Percentiles rank a stretch among this genome's conserved stretches.
Conservation (phyloP, 1,284 basidiomycete genomes). For the Sparassis latifolia region DNA sequence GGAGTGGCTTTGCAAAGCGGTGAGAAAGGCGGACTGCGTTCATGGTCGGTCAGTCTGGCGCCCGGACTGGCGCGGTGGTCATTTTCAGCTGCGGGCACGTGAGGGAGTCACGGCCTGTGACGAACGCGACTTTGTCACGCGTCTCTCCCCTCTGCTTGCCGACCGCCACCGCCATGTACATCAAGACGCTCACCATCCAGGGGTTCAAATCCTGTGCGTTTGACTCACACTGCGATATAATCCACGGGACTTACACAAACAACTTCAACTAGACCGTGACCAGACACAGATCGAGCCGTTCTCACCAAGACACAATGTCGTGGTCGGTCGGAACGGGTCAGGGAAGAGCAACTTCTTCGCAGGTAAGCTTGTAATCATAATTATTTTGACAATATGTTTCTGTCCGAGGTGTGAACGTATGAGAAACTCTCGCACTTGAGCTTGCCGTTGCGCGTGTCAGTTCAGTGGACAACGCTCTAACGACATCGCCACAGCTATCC, state of each 20-base stretch:
- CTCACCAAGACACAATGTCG: conserved; percentile 85
- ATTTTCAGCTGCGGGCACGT: too few species aligned
- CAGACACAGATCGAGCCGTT: conserved; percentile 81
- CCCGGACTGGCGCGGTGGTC: not conserved
- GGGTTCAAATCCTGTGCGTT: conserved; percentile 92
- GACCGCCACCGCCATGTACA: conserved; percentile 49
- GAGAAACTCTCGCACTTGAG: too few species aligned
- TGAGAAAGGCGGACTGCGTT: not conserved
- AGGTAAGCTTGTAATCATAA: conserved; percentile 38
- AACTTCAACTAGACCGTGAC: conserved; percentile 52
- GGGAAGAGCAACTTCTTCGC: conserved; percentile 98
- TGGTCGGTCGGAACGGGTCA: conserved; percentile 92
- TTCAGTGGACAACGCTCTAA: not conserved
- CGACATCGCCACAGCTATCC: conserved; percentile 60
- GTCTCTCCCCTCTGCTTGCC: not conserved
- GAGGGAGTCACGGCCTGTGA: not conserved
- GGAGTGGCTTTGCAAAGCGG: not conserved
- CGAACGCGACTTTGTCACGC: not conserved
- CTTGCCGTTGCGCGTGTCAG: too few species aligned
- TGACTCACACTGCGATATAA: not conserved
- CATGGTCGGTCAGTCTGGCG: not conserved
- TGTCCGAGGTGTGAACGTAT: too few species aligned
- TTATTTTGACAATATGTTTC: too few species aligned
- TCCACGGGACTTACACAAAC: conserved; percentile 3
- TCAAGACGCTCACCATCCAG: conserved; percentile 90